These are phyloP conservation scores for Lasiodiplodia hormozganensis DNA, from an alignment of 2,329 filamentous ascomycete species.

Conservation along the genomic window DNA sequence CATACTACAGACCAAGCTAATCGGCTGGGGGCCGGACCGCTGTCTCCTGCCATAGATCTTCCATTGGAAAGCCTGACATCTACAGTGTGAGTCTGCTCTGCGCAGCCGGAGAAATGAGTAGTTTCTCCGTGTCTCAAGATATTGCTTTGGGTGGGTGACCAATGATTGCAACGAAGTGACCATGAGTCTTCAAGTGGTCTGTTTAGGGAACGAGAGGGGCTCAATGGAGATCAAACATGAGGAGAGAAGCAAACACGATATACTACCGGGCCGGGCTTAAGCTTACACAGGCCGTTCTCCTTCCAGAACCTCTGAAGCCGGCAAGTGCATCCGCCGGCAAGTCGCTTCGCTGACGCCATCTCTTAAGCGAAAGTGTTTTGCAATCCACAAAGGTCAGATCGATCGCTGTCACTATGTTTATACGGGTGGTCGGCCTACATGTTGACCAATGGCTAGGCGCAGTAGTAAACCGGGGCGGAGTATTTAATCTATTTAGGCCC, in stretches of 20 bases:
- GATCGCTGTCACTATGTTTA: neutral
- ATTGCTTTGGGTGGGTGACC: neutral
- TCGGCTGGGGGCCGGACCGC: neutral
- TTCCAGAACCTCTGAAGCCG: neutral
- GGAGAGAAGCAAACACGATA: neutral
- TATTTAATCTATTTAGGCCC: conserved; percentile 9
- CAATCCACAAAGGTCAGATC: neutral
- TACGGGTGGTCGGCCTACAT: neutral
- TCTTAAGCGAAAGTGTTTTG: neutral
- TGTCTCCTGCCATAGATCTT: neutral
- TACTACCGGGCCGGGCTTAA: neutral
- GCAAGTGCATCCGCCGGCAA: neutral
- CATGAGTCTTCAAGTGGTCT: neutral
- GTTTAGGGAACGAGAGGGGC: too few species aligned
- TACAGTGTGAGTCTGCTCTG: neutral
- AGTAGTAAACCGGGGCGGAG: neutral
- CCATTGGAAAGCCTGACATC: neutral
- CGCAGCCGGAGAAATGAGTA: neutral
- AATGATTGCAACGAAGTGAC: neutral
- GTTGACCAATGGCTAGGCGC: neutral
- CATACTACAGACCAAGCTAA: neutral
- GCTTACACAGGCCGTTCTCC: neutral
- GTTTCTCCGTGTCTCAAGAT: neutral
- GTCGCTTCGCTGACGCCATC: neutral
- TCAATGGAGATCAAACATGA: neutral